These are phyloP conservation scores for Calonectria naviculata DNA, from an alignment of 2,329 filamentous ascomycete species.

Conservation along the genomic window DNA sequence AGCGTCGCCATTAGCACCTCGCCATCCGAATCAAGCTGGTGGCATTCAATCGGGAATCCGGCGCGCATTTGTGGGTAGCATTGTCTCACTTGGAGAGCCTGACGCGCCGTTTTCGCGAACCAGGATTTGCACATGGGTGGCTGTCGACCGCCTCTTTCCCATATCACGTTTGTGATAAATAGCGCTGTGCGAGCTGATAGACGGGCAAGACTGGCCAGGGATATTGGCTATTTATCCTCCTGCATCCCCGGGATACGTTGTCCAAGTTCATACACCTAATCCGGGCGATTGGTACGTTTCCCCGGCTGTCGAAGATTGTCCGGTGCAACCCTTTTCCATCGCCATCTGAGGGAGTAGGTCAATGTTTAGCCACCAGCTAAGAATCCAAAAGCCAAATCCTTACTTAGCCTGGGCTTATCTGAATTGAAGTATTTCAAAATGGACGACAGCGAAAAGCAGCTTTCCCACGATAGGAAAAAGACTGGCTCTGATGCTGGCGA, in stretches of 20 bases:
- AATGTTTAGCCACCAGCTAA: neutral
- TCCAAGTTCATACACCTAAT: too few species aligned
- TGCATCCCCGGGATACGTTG: neutral
- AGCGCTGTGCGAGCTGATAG: neutral
- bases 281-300: neutral
- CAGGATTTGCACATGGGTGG: neutral
- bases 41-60: neutral
- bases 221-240: neutral
- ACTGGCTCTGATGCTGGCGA: neutral
- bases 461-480: neutral
- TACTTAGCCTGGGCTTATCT: neutral
- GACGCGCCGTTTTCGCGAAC: neutral
- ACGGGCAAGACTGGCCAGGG: neutral
- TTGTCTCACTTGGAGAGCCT: neutral
- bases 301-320: neutral
- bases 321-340: too few species aligned
- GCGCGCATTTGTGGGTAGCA: neutral
- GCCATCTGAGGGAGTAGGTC: too few species aligned
- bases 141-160: neutral
- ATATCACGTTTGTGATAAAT: neutral
- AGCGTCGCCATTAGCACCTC: neutral
- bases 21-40: neutral
- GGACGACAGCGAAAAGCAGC: neutral
- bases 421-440: neutral
- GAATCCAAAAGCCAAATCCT: neutral